A percentile compares a stretch with the other conserved stretches of the same genome.
Evolutionary conservation across 1,284 basidiomycete species (phyloP).

Genomic region (Ganoderma sp.): DNA sequence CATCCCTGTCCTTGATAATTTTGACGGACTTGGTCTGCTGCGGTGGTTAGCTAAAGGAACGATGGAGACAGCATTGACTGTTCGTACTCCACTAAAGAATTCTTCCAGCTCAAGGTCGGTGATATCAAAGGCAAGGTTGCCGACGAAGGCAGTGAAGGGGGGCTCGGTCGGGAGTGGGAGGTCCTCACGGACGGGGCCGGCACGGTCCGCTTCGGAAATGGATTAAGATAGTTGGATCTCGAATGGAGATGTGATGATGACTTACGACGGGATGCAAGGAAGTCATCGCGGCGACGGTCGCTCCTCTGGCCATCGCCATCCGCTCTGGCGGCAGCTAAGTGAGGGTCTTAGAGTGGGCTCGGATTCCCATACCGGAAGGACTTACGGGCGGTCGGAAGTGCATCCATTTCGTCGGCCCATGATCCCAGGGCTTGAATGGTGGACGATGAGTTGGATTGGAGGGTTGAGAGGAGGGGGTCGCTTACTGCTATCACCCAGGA

Average conservation of each 20-base stretch:
- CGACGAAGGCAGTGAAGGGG: constrained; percentile 95
- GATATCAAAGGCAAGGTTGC: constrained; percentile 94
- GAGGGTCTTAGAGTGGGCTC: constrained; percentile 28
- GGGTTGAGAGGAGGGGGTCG: constrained; percentile 29
- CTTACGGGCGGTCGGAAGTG: constrained; percentile 89
- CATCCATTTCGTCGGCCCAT: constrained; percentile 98
- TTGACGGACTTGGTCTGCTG: constrained; percentile 82
- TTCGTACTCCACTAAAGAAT: constrained; percentile 76
- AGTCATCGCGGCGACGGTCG: constrained; percentile 67
- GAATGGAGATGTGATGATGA: not conserved
- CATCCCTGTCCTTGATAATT: constrained; percentile 90
- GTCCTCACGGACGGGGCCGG: constrained; percentile 77
- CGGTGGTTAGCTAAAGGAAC: constrained; percentile 6
- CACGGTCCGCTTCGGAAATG: constrained; percentile 61
- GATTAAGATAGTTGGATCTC: constrained; percentile 14
- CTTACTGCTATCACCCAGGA: constrained; percentile 83
- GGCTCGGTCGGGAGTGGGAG: constrained; percentile 93
- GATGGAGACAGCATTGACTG: not conserved
- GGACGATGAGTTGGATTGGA: constrained; percentile 46
- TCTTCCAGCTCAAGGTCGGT: constrained; percentile 82
- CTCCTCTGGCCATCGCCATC: constrained; percentile 61
- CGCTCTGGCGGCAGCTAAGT: constrained; percentile 62
- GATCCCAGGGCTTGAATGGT: constrained; percentile 73
- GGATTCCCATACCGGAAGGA: constrained; percentile 20
- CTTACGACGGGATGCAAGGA: constrained; percentile 63